Percentiles rank a stretch among this genome's conserved stretches.
Evolutionary conservation across 139 green algal genomes (phyloP).

Genomic region (Dunaliella sp.): DNA sequence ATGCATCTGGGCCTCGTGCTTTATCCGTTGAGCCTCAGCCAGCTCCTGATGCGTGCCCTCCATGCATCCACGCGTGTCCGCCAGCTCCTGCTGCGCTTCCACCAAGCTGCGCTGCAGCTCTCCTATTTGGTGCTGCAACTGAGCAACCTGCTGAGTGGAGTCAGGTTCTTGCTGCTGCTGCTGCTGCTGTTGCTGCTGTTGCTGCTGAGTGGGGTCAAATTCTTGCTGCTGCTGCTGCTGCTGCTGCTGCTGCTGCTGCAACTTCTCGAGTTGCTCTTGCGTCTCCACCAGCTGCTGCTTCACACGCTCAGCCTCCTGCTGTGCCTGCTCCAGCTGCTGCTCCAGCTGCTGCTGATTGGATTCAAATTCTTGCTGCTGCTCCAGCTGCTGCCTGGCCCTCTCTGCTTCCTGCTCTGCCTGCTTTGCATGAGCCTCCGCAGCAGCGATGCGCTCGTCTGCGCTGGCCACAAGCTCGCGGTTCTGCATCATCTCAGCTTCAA

Average conservation of each 20-base stretch:
- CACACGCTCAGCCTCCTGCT: background rate
- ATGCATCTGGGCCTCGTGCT: conserved; percentile 17
- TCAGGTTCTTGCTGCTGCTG: background rate
- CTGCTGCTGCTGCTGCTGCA: background rate
- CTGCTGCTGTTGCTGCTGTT: background rate
- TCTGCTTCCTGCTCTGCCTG: background rate
- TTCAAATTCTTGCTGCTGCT: background rate
- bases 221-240: background rate
- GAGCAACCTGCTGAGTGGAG: background rate
- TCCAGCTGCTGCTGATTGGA: background rate
- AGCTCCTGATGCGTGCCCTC: too few species aligned
- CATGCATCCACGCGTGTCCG: too few species aligned
- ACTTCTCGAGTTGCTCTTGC: background rate
- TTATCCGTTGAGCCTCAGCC: too few species aligned
- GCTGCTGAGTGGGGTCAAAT: background rate
- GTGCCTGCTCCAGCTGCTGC: background rate
- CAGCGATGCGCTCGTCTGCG: conserved; percentile 7
- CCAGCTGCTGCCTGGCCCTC: background rate
- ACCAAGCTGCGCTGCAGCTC: too few species aligned
- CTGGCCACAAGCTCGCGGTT: background rate
- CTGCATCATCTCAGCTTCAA: conserved; percentile 17
- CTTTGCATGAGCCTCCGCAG: background rate
- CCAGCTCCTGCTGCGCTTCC: too few species aligned
- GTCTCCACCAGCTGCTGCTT: background rate
- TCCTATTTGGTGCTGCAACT: background rate